Base-by-base conservation (phyloP, 2,329 filamentous ascomycete species). In the Fusarium nygamai region DNA sequence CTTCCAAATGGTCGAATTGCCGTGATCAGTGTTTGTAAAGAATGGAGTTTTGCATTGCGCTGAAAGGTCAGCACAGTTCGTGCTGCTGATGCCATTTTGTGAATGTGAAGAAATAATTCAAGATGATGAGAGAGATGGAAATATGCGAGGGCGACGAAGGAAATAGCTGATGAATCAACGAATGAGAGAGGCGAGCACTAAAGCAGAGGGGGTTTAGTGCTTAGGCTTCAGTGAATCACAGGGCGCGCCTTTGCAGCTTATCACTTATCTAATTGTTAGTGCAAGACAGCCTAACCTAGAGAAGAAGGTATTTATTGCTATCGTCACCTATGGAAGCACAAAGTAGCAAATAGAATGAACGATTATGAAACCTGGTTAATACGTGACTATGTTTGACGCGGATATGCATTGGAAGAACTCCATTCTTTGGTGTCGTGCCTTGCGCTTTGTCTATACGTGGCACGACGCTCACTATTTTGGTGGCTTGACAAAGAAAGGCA, bases 1-100 rank as follows among this genome's bases (percentile, higher is more conserved):
- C 82, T 79, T 1, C 83, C 76, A 68, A 91, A 86, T 0, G 88
- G 84, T 3, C 82, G 81, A 39, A 91, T 81, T 12, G 86, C 85
- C 9, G 83, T 82, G 31, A 91, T 80, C 5, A 78, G 76, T 1
- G 86, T 86, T 31, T 81, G 77, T 34, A 88, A 83, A 2, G 76
- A 83, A 65, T 84, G 78, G 5, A 88, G 82, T 64, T 84, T 84
- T 20, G 81, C 82, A 65, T 87, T 80, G 60, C 83, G 82, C 68
- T 86, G 85, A 59, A 84, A 87, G 17, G 85, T 83, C 14, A 88
- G 82, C 34, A 70, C 33, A 5, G 76, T 78, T n/a, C 76, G 62
- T 11, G 54, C 53, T 36, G 72, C 46, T 8, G 72, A 67, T 16
- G 73, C 57, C 78, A 80, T 80, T 13, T 58, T 19, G n/a, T 24